Evolutionary conservation across 2,329 filamentous ascomycete genomes (phyloP).

Genomic region (Calonectria ilicicola): DNA sequence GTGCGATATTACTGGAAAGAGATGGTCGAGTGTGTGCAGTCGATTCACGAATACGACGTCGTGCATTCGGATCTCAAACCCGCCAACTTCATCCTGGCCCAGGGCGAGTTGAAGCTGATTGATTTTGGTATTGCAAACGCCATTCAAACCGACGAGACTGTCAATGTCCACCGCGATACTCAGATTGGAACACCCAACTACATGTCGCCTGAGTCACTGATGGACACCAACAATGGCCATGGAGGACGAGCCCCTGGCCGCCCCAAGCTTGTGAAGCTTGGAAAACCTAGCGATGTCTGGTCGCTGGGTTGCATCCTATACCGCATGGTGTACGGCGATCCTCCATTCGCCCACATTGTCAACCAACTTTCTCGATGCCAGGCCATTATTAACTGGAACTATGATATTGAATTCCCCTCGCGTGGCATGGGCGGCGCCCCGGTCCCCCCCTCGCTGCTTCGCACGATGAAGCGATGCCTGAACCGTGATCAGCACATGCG

Average conservation of each 20-base stretch:
- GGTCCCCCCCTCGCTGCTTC: constrained; percentile 69
- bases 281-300: constrained; percentile 97
- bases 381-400: constrained; percentile 84
- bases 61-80: constrained; percentile 98
- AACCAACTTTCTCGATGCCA: constrained; percentile 89
- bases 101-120: constrained; percentile 92
- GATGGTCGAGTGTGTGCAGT: constrained; percentile 94
- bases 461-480: constrained; percentile 73
- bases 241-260: constrained; percentile 56
- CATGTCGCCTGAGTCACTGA: constrained; percentile 95
- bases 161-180: constrained; percentile 96
- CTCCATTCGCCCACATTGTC: constrained; percentile 91
- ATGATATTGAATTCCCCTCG: constrained; percentile 78
- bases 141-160: constrained; percentile 93
- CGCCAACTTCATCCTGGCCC: constrained; percentile 94
- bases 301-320: constrained; percentile 96
- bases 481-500: constrained; percentile 71
- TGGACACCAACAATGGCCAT: constrained; percentile 81
- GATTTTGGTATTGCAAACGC: constrained; percentile 99
- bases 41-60: constrained; percentile 90
- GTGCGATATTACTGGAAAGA: constrained; percentile 99
- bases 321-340: constrained; percentile 98
- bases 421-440: constrained; percentile 74
- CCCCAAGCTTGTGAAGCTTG: constrained; percentile 91
- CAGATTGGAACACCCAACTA: constrained; percentile 98